Conservation (phyloP, 306 rosid species). For the Adenanthera pavonina region DNA sequence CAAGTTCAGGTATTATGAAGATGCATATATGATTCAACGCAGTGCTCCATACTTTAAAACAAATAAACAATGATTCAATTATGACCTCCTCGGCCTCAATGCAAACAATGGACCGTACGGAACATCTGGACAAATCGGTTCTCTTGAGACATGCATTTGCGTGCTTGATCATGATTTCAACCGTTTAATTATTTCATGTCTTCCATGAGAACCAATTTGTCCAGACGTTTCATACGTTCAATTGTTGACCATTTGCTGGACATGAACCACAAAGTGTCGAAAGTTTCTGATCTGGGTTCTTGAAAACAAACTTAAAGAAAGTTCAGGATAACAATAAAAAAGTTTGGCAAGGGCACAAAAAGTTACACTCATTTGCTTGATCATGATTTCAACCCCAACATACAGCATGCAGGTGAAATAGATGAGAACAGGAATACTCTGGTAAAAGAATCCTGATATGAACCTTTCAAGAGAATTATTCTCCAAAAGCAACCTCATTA, state of each 20-base stretch:
- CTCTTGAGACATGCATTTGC: neutral
- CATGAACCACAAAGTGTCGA: neutral
- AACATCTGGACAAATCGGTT: neutral
- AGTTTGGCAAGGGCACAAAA: neutral
- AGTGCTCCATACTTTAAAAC: neutral
- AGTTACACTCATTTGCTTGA: neutral
- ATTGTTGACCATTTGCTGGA: too few species aligned
- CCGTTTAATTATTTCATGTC: too few species aligned
- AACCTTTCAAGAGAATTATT: neutral
- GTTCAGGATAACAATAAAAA: neutral
- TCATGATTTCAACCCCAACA: neutral
- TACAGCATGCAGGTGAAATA: neutral
- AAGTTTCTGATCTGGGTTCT: neutral
- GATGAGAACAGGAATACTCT: neutral
- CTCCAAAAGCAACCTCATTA: neutral
- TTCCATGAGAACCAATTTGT: too few species aligned
- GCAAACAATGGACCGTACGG: neutral
- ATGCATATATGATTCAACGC: neutral
- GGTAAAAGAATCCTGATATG: neutral
- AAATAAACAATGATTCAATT: neutral
- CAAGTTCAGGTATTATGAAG: neutral
- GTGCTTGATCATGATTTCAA: too few species aligned
- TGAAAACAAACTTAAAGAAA: neutral
- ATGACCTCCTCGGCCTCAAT: neutral
- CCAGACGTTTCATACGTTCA: too few species aligned